A percentile compares a stretch with the other conserved stretches of the same genome.
phyloP scores from a whole-genome alignment of 768 basidiomycete species.

The Hortiboletus campestris region DNA sequence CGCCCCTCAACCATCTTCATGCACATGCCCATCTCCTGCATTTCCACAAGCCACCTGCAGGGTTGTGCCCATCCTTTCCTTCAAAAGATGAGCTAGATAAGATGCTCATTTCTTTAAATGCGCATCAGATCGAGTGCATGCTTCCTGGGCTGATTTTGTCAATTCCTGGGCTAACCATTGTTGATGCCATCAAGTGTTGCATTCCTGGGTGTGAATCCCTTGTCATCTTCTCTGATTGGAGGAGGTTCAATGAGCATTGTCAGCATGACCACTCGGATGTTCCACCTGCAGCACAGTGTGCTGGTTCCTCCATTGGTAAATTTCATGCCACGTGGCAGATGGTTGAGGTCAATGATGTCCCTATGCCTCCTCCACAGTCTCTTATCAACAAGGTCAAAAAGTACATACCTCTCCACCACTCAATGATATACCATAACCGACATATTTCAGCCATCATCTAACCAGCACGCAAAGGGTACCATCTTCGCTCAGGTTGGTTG shows the following conservation, averaged over 20 bases:
- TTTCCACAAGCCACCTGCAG: not conserved
- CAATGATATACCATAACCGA: too few species aligned
- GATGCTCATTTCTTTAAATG: not conserved
- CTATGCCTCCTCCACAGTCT: too few species aligned
- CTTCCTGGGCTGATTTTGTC: not conserved
- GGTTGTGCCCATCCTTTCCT: not conserved
- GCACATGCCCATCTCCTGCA: not conserved
- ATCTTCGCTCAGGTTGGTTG: not conserved
- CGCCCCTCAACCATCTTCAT: not conserved
- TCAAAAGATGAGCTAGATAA: not conserved
- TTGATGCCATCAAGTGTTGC: not conserved
- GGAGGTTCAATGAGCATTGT: not conserved
- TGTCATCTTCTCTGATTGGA: not conserved
- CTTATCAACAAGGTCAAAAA: too few species aligned
- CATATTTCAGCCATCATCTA: too few species aligned
- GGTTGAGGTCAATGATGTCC: too few species aligned
- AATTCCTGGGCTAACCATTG: not conserved
- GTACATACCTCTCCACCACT: too few species aligned
- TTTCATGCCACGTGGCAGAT: too few species aligned
- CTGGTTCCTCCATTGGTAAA: too few species aligned
- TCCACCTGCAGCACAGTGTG: too few species aligned
- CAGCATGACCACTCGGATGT: not conserved
- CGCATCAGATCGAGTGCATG: not conserved
- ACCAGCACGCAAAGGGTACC: not conserved
- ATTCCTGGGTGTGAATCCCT: not conserved